These are phyloP conservation scores for Athelia psychrophila DNA, from an alignment of 1,284 basidiomycete species.

Conservation along the genomic window DNA sequence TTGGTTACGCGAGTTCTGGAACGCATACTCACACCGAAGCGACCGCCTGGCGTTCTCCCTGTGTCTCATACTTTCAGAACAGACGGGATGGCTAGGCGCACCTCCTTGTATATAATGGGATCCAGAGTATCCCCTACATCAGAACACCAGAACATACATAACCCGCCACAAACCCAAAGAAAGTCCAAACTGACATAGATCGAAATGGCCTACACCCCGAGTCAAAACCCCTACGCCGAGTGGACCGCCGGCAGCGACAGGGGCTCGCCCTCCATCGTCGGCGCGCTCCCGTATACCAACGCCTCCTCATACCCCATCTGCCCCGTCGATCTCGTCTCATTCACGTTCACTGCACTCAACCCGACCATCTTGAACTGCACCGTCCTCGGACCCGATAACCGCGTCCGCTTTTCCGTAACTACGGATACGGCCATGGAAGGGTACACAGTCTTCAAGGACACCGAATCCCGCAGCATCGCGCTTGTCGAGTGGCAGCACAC, in stretches of 20 bases:
- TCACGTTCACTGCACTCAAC: constrained; percentile 51
- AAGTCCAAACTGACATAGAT: too few species aligned
- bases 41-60: too few species aligned
- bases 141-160: constrained; percentile 24
- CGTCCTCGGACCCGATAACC: constrained; percentile 45
- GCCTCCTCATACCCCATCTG: constrained; percentile 24
- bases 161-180: too few species aligned
- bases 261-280: constrained; percentile 48
- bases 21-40: too few species aligned
- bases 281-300: constrained; percentile 55
- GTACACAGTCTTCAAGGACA: constrained; percentile 53
- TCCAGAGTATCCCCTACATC: too few species aligned
- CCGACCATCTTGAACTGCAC: constrained; percentile 51
- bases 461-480: constrained; percentile 44
- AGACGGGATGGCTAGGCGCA: too few species aligned
- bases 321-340: constrained; percentile 36
- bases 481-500: constrained; percentile 58
- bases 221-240: background rate
- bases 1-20: too few species aligned
- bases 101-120: too few species aligned
- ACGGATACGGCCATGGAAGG: constrained; percentile 48
- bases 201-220: background rate
- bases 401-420: constrained; percentile 36
- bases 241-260: background rate
- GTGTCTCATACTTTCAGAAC: too few species aligned